Conservation (phyloP, 495 filamentous ascomycete species). For the Recurvomyces mirabilis region DNA sequence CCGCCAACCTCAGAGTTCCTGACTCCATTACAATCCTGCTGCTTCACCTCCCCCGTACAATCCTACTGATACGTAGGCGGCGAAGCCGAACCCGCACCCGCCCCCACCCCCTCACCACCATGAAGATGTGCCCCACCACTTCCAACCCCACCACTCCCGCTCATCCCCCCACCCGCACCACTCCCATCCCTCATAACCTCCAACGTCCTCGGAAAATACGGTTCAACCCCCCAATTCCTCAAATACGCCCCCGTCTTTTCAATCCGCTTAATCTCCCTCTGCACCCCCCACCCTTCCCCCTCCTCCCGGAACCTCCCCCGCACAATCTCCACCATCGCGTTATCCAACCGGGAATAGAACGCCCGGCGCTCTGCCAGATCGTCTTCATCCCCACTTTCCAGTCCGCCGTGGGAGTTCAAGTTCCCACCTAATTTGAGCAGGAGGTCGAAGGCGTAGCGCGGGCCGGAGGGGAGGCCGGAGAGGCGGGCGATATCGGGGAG, state of each 20-base stretch:
- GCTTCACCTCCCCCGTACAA: background rate
- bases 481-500: slow-evolving; percentile 38
- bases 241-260: slow-evolving; percentile 40
- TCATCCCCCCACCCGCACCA: slow-evolving; percentile 2
- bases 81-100: background rate
- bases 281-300: slow-evolving; percentile 37
- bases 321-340: slow-evolving; percentile 38
- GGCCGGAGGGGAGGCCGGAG: slow-evolving; percentile 32
- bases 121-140: background rate
- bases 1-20: background rate
- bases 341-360: slow-evolving; percentile 36
- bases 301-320: slow-evolving; percentile 30
- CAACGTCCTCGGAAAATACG: slow-evolving; percentile 38
- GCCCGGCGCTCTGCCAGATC: slow-evolving; percentile 32
- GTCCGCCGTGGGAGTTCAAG: slow-evolving; percentile 39
- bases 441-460: slow-evolving; percentile 39
- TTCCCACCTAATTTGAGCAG: slow-evolving; percentile 43
- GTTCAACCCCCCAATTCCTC: slow-evolving; percentile 36
- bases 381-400: slow-evolving; percentile 35
- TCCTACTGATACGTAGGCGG: slow-evolving; percentile 9
- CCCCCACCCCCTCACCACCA: background rate
- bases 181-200: slow-evolving; percentile 31
- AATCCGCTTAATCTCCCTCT: slow-evolving; percentile 38
- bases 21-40: too few species aligned
- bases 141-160: background rate